Evolutionary conservation across 495 filamentous ascomycete species (phyloP).

Genomic region (Lepraria neglecta): DNA sequence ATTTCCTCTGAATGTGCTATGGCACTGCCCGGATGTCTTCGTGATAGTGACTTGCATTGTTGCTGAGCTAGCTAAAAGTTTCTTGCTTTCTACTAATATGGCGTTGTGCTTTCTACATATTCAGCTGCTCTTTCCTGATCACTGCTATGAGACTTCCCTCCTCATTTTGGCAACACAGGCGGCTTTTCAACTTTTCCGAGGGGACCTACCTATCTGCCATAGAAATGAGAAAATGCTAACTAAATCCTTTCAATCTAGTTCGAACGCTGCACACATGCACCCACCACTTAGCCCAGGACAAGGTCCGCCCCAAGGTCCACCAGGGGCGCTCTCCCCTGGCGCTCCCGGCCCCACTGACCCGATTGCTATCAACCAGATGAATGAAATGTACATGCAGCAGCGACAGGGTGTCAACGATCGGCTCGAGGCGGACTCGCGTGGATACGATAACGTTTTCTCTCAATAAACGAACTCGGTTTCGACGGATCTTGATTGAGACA

Average conservation of each 20-base stretch:
- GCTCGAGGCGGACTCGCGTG: constrained; percentile 43
- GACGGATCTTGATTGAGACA: not conserved
- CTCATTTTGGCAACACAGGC: not conserved
- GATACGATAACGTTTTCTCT: constrained; percentile 41
- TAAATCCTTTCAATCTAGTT: constrained; percentile 34
- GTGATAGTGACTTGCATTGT: constrained; percentile 7
- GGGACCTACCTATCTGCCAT: too few species aligned
- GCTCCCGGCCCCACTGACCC: constrained; percentile 40
- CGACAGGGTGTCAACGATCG: constrained; percentile 40
- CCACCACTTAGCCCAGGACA: constrained; percentile 38
- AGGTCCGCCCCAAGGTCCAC: constrained; percentile 37
- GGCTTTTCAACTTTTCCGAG: not conserved
- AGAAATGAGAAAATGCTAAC: constrained; percentile 21
- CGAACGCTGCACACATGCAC: constrained; percentile 44
- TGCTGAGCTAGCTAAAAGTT: constrained; percentile 4
- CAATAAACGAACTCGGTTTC: constrained; percentile 24
- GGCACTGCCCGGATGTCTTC: not conserved
- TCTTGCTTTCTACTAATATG: constrained; percentile 1
- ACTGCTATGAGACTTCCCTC: not conserved
- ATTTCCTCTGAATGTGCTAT: constrained; percentile 23
- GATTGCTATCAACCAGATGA: constrained; percentile 40
- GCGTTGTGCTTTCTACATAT: not conserved
- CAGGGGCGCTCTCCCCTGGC: constrained; percentile 38
- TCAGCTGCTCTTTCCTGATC: not conserved
- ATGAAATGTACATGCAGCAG: constrained; percentile 41